Evolutionary conservation across 495 filamentous ascomycete genomes (phyloP), one percentile per base, ranked within the genome.

Genomic region (Aspergillus haitiensis): DNA sequence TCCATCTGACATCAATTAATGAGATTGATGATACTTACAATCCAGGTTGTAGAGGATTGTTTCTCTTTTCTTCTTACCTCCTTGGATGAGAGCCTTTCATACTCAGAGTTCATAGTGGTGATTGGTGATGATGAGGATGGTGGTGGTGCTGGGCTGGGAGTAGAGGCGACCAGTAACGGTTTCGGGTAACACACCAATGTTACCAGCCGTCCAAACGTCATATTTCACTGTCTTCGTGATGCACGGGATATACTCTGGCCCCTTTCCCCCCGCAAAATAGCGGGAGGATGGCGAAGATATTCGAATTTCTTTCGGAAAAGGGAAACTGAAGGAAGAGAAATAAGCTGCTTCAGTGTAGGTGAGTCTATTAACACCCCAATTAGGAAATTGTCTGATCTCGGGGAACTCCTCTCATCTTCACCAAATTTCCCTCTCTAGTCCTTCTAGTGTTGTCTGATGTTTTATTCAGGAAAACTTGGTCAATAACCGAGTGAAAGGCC

Each of bases 291-390:
- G 1, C 10, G 5, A 7, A 10, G 10, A 47, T 7, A 21, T 47
- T 16, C 11, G 44, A 6, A 21, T 47, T 9, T 5, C 44, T 10
- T 6, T 1, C 15, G 12, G n/a, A 8, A 1, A 47, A 21, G 16
- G n/a, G 16, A 47, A 18, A 18, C 11, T 16, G 44, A 47, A 21
- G 44, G 36, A 11, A 52, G 50, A 13, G 3, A 34, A 34, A 36
- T 9, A 15, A 18, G 21, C 35, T n/a, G 31, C 32, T 33, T 37
- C 11, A 52, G 27, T 21, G 9, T 36, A 33, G 15, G 15, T 47
- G n/a, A 16, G 42, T 21, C 58, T 57, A 62, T 62, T 62, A 53
- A 62, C 21, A 47, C 60, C 64, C 60, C 52, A 34, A 63, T 45
- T 15, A 6, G 60, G 64, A 62, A 62, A 60, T 34, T n/a, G n/a